These are phyloP conservation scores for Rosa persica DNA, from an alignment of 306 rosid genomes.

Conservation along the genomic window DNA sequence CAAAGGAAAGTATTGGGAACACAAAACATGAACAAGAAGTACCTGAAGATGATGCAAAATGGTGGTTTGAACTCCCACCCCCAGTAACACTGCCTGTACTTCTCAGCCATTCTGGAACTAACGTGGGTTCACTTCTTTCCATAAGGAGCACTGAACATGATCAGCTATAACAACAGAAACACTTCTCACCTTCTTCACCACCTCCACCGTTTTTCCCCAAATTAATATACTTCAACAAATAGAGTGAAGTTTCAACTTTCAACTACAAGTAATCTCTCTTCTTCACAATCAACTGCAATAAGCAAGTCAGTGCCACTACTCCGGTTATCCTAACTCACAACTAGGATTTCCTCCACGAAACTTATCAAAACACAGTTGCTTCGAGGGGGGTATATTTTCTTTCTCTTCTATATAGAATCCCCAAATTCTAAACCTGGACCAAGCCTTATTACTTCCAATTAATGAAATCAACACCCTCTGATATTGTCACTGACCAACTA, in stretches of 20 bases:
- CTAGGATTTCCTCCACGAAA: neutral
- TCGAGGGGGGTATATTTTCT: neutral
- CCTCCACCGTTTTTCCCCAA: constrained; percentile 38
- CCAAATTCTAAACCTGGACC: neutral
- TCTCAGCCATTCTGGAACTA: constrained; percentile 99
- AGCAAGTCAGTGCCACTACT: constrained; percentile 27
- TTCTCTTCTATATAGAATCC: neutral
- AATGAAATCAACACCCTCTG: constrained; percentile 18
- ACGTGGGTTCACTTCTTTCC: constrained; percentile 99
- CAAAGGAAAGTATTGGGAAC: neutral
- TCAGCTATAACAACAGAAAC: constrained; percentile 45
- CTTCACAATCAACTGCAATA: constrained; percentile 30
- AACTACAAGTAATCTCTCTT: constrained; percentile 16
- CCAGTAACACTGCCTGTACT: constrained; percentile 82
- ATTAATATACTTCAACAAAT: constrained; percentile 5
- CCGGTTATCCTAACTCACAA: constrained; percentile 8
- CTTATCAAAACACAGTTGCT: neutral
- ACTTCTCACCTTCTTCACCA: constrained; percentile 51
- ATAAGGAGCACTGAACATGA: constrained; percentile 91
- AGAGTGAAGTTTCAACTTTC: constrained; percentile 22
- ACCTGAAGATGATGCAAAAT: constrained; percentile 74
- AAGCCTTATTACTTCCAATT: constrained; percentile 15
- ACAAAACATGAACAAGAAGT: constrained; percentile 8
- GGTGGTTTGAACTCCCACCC: constrained; percentile 87
- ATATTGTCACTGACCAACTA: neutral